Evolutionary conservation across 1,284 basidiomycete species (phyloP).

Genomic region (Heliocybe sulcata): DNA sequence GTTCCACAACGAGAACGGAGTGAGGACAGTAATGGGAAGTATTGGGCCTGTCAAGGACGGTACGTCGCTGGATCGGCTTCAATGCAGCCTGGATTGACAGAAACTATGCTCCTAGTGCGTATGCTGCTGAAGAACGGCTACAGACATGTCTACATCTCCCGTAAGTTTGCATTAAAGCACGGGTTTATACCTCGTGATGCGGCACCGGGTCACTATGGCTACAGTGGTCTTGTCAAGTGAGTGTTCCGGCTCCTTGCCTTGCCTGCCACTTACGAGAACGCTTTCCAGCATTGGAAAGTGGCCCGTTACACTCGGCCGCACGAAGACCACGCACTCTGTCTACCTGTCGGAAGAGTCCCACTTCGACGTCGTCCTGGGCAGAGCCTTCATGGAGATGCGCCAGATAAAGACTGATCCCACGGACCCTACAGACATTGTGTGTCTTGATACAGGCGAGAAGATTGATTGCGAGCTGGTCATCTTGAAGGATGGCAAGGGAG

Average conservation of each 20-base stretch:
- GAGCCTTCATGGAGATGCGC: constrained; percentile 90
- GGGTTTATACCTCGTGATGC: constrained; percentile 88
- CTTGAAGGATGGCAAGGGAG: constrained; percentile 79
- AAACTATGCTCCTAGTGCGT: constrained; percentile 45
- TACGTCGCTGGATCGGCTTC: constrained; percentile 25
- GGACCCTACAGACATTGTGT: constrained; percentile 88
- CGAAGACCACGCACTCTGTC: constrained; percentile 41
- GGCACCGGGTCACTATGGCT: constrained; percentile 78
- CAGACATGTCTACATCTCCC: constrained; percentile 91
- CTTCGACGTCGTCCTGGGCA: constrained; percentile 93
- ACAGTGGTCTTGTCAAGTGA: constrained; percentile 71
- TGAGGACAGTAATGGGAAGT: constrained; percentile 86
- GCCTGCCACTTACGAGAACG: constrained; percentile 2
- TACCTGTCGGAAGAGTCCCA: constrained; percentile 92
- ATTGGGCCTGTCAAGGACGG: constrained; percentile 88
- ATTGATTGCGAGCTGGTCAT: constrained; percentile 90
- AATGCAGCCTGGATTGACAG: constrained; percentile 2
- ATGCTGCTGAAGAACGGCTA: constrained; percentile 95
- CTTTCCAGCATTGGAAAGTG: constrained; percentile 59
- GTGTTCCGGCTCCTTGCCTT: constrained; percentile 7
- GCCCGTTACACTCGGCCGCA: constrained; percentile 56
- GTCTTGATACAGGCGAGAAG: constrained; percentile 93
- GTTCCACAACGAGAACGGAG: constrained; percentile 89
- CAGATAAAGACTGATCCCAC: constrained; percentile 76
- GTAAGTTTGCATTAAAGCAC: constrained; percentile 86